Percentiles rank a stretch among this genome's conserved stretches.
These are phyloP conservation scores for Backusella psychrophila DNA, from an alignment of 192 early-diverging fungal species.

Conservation along the genomic window DNA sequence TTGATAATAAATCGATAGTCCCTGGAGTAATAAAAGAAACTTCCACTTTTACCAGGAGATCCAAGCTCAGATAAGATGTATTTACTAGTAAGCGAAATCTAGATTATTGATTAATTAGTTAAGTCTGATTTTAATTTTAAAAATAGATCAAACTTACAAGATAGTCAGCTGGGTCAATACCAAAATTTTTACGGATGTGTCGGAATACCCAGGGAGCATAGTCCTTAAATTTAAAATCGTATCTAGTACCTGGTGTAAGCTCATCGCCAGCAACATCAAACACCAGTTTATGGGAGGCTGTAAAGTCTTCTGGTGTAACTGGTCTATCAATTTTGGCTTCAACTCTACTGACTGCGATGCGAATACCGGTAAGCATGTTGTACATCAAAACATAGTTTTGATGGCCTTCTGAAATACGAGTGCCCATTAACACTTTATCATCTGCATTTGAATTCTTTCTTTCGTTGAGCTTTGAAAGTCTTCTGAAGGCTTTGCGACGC, in stretches of 20 bases:
- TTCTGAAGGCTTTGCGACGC: conserved; percentile 21
- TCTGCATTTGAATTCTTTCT: conserved; percentile 18
- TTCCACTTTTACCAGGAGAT: conserved; percentile 96
- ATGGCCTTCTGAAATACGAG: conserved; percentile 89
- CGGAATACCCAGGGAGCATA: conserved; percentile 99
- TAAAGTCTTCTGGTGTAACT: conserved; percentile 78
- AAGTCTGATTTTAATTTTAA: not conserved
- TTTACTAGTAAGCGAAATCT: conserved; percentile 93
- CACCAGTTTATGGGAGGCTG: conserved; percentile 87
- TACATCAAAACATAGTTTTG: conserved; percentile 98
- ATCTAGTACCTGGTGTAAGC: conserved; percentile 88
- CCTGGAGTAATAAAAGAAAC: conserved; percentile 97
- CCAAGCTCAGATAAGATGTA: conserved; percentile 98
- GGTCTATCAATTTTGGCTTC: conserved; percentile 77
- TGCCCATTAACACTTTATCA: conserved; percentile 63
- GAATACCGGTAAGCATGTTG: conserved; percentile 97
- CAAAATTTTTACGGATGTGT: conserved; percentile 82
- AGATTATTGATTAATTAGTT: conserved; percentile 5
- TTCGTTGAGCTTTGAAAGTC: conserved; percentile 10
- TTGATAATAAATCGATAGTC: conserved; percentile 99
- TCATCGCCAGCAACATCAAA: conserved; percentile 98
- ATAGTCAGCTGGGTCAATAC: conserved; percentile 93
- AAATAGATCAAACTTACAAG: conserved; percentile 53
- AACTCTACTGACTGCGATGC: conserved; percentile 86
- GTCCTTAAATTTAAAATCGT: conserved; percentile 99